Conservation (phyloP, 2,329 filamentous ascomycete genomes). For the Pseudogymnoascus sp. region DNA sequence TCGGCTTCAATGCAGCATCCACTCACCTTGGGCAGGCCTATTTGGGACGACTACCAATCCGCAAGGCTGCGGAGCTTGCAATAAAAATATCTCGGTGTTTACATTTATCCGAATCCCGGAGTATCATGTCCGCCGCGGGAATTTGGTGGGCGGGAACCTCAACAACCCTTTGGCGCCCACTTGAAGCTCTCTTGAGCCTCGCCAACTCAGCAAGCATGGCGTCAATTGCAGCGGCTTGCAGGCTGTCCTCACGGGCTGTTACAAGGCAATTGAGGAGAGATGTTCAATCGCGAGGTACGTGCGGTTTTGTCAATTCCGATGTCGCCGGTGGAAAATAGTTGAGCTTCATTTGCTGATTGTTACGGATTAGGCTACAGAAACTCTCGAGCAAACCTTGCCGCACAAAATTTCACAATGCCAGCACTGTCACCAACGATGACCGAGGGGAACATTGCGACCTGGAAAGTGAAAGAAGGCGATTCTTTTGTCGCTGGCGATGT, state of each 20-base stretch:
- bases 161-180: constrained; percentile 12
- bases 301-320: constrained; percentile 8
- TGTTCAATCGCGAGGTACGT: constrained; percentile 50
- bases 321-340: not conserved
- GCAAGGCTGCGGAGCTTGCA: constrained; percentile 1
- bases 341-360: constrained; percentile 13
- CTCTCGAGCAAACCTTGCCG: constrained; percentile 55
- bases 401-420: constrained; percentile 85
- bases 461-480: constrained; percentile 84
- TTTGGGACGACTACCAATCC: not conserved
- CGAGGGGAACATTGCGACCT: constrained; percentile 77
- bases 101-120: constrained; percentile 1
- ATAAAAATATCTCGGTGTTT: constrained; percentile 5
- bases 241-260: constrained; percentile 52
- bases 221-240: constrained; percentile 55
- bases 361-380: constrained; percentile 51
- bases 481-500: constrained; percentile 76
- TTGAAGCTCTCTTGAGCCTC: constrained; percentile 24
- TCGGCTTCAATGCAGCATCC: not conserved
- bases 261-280: constrained; percentile 44
- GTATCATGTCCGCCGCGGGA: not conserved
- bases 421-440: constrained; percentile 90
- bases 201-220: constrained; percentile 44
- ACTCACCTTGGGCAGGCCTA: not conserved
- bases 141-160: constrained; percentile 10